Conservation (phyloP, 1,139 yeast genomes). For the Saccharomycopsis crataegensis region DNA sequence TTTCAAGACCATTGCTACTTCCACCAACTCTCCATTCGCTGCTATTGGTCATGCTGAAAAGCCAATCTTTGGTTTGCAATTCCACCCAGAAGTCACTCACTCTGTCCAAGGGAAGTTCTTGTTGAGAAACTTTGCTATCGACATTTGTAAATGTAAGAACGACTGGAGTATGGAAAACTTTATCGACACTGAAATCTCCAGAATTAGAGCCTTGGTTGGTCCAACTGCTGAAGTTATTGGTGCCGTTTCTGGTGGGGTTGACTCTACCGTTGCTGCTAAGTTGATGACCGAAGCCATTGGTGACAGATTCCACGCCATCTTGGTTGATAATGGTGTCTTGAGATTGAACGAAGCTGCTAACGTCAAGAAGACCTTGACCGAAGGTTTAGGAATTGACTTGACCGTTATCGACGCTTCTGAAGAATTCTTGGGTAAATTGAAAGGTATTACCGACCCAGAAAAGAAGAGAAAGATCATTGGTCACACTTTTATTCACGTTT, state of each 20-base stretch:
- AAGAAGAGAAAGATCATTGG: slow-evolving; percentile 98
- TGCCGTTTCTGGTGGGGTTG: slow-evolving; percentile 99
- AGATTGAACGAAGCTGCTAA: slow-evolving; percentile 85
- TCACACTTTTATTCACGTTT: slow-evolving; percentile 93
- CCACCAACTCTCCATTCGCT: slow-evolving; percentile 92
- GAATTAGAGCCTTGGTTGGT: slow-evolving; percentile 87
- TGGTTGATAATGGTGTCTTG: slow-evolving; percentile 97
- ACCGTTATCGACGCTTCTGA: slow-evolving; percentile 93
- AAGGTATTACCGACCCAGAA: slow-evolving; percentile 97
- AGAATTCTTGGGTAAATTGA: slow-evolving; percentile 74
- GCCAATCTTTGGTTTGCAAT: slow-evolving; percentile 87
- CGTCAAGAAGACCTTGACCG: slow-evolving; percentile 83
- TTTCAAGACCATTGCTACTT: slow-evolving; percentile 81
- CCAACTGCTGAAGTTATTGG: slow-evolving; percentile 99
- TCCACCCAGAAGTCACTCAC: slow-evolving; percentile 99
- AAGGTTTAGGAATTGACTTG: slow-evolving; percentile 89
- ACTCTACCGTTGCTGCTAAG: slow-evolving; percentile 98
- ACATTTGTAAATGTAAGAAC: slow-evolving; percentile 77
- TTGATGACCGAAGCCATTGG: slow-evolving; percentile 98
- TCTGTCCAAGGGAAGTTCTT: slow-evolving; percentile 83
- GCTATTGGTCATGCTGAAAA: slow-evolving; percentile 76
- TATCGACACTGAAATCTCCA: slow-evolving; percentile 89
- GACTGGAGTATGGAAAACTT: slow-evolving; percentile 99
- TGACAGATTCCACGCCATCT: slow-evolving; percentile 95
- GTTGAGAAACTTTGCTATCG: slow-evolving; percentile 86